Evolutionary conservation across 2,329 filamentous ascomycete species (phyloP).

Genomic region (Esteya vermicola): DNA sequence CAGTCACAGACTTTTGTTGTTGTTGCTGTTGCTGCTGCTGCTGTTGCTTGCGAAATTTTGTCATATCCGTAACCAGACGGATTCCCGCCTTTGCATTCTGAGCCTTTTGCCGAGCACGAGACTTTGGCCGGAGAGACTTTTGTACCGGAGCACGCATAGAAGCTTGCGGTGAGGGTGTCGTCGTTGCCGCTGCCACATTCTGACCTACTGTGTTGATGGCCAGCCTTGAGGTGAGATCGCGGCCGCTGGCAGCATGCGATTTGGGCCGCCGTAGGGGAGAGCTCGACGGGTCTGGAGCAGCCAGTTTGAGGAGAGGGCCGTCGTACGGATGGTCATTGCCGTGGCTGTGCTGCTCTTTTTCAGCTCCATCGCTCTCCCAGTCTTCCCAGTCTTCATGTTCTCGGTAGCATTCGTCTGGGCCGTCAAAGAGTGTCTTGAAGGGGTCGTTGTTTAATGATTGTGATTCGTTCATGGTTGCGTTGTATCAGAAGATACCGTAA

Average conservation of each 20-base stretch:
- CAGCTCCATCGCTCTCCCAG: conserved; percentile 40
- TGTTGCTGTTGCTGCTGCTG: conserved; percentile 21
- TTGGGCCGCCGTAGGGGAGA: too few relatives aligned
- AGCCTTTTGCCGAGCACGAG: conserved; percentile 44
- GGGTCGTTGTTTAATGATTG: conserved; percentile 8
- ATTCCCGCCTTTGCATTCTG: conserved; percentile 50
- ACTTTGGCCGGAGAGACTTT: conserved; percentile 35
- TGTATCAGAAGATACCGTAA: not conserved
- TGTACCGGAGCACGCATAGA: conserved; percentile 18
- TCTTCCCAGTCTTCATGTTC: conserved; percentile 30
- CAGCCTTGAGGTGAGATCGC: too few relatives aligned
- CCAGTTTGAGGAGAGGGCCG: too few relatives aligned
- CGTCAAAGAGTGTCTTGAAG: conserved; percentile 9
- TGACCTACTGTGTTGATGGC: too few relatives aligned
- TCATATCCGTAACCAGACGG: conserved; percentile 56
- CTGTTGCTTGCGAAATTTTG: conserved; percentile 30
- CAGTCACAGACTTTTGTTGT: conserved; percentile 13
- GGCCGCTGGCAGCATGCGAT: too few relatives aligned
- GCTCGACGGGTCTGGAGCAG: too few relatives aligned
- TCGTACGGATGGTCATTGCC: too few relatives aligned
- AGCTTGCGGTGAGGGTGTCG: not conserved
- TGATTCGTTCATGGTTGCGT: conserved; percentile 14
- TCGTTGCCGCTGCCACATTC: too few relatives aligned
- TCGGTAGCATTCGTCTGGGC: not conserved
- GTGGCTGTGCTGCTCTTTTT: too few relatives aligned